Conservation (phyloP, 306 rosid species). For the Carpinus fangiana region DNA sequence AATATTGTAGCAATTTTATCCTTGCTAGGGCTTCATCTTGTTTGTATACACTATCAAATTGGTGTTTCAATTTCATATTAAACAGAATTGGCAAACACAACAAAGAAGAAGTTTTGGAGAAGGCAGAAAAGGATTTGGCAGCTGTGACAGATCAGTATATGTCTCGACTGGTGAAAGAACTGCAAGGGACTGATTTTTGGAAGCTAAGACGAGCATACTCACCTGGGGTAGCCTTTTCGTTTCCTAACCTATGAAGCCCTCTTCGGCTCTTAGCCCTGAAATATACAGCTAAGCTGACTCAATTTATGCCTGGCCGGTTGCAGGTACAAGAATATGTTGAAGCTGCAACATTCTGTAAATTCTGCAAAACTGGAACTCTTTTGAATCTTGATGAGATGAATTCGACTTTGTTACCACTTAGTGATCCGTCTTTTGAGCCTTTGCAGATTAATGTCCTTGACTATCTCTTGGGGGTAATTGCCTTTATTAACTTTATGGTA, state of each 20-base stretch:
- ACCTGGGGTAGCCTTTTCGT: slow-evolving; percentile 67
- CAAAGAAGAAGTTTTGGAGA: slow-evolving; percentile 75
- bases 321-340: slow-evolving; percentile 96
- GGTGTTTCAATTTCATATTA: slow-evolving; percentile 12
- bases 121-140: slow-evolving; percentile 87
- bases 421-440: slow-evolving; percentile 76
- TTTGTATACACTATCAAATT: neutral
- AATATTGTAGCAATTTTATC: neutral
- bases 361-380: slow-evolving; percentile 84
- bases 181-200: slow-evolving; percentile 95
- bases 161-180: slow-evolving; percentile 66
- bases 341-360: slow-evolving; percentile 88
- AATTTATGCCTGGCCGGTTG: slow-evolving; percentile 30
- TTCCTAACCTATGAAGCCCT: slow-evolving; percentile 23
- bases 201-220: slow-evolving; percentile 96
- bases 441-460: slow-evolving; percentile 86
- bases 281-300: slow-evolving; percentile 22
- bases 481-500: slow-evolving; percentile 12
- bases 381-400: slow-evolving; percentile 86
- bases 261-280: neutral
- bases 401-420: slow-evolving; percentile 60
- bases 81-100: slow-evolving; percentile 79
- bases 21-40: neutral
- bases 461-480: slow-evolving; percentile 82
- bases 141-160: slow-evolving; percentile 63